Base-by-base conservation (phyloP, 192 early-diverging fungal genomes). In the Backusella circina region DNA sequence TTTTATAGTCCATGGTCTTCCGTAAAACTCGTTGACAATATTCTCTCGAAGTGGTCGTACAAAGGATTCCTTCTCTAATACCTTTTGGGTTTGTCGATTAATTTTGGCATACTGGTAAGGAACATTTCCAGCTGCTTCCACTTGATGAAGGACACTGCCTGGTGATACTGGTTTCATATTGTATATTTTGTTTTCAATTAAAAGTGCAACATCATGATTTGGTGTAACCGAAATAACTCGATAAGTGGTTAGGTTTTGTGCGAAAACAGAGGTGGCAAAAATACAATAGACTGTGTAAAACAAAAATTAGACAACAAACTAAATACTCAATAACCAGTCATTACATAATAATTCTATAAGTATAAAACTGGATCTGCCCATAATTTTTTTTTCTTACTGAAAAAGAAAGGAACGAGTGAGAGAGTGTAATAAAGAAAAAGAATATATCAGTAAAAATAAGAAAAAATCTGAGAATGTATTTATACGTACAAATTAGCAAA, bases 21-120 rank as follows among this genome's bases (percentile, higher is more conserved):
- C 75, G 44, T 37, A 76, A 33, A 76, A 67, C 44, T 76, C 75
- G 33, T 76, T 70, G 12, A 38, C 64, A 31, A 9, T 9, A 7
- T 12, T 1, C 12, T 28, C 3, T 26, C 18, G 33, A 31, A 18
- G 0, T 23, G 35, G 37, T 10, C 75, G 75, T 16, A 64, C 21
- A 57, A 76, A 76, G 3, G 26, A 2, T n/a, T 76, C 75, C 16
- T 31, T 33, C n/a, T 69, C 69, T 57, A 38, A 6, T 28, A 61
- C n/a, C 12, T 76, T 35, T 28, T 70, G 30, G 4, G 69, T 76
- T 8, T 23, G 31, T n/a, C 23, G 18, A 37, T 64, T 7, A 4
- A 76, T 31, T 64, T 38, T 69, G 21, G 18, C 69, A 44, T 76
- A 76, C 4, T 54, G 67, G 18, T 71, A 71, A 7, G 36, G 10